A percentile compares a stretch with the other conserved stretches of the same genome.
Evolutionary conservation across 2,329 filamentous ascomycete species (phyloP).

Genomic region (Phialophora chinensis): DNA sequence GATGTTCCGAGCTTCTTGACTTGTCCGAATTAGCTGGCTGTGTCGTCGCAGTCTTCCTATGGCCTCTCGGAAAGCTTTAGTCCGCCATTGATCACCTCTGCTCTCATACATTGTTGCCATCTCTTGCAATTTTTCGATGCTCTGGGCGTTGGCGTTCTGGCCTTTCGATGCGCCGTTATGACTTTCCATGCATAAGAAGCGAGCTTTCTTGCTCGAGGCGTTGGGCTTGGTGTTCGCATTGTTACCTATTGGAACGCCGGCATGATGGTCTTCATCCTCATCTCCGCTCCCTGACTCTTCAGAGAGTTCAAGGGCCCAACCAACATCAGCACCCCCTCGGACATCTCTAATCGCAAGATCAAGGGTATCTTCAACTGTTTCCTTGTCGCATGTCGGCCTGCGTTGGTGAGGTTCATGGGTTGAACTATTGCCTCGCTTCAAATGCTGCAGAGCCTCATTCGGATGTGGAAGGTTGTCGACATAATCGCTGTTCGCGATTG

Average conservation of each 20-base stretch:
- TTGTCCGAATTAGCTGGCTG: conserved; percentile 66
- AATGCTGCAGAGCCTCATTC: background rate
- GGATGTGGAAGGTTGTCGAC: background rate
- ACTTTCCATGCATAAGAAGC: conserved; percentile 67
- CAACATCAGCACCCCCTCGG: conserved; percentile 12
- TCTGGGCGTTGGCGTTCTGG: conserved; percentile 73
- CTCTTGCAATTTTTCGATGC: conserved; percentile 76
- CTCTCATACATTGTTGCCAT: conserved; percentile 80
- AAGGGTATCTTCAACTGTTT: conserved; percentile 25
- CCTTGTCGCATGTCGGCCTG: conserved; percentile 42
- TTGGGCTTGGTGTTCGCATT: background rate
- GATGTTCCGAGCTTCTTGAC: conserved; percentile 70
- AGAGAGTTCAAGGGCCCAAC: conserved; percentile 11
- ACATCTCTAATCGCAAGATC: conserved; percentile 44
- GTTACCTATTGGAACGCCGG: background rate
- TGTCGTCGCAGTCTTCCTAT: conserved; percentile 76
- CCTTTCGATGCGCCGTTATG: conserved; percentile 52
- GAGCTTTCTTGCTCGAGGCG: conserved; percentile 42
- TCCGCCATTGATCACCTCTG: conserved; percentile 78
- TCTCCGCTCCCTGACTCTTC: conserved; percentile 12
- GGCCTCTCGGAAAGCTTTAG: conserved; percentile 75
- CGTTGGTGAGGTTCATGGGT: background rate
- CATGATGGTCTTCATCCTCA: background rate
- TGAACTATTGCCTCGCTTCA: background rate
- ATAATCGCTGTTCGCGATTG: background rate